Evolutionary conservation across 202 grass and related monocot genomes (phyloP).

Genomic region (Cymbopogon flexuosus): DNA sequence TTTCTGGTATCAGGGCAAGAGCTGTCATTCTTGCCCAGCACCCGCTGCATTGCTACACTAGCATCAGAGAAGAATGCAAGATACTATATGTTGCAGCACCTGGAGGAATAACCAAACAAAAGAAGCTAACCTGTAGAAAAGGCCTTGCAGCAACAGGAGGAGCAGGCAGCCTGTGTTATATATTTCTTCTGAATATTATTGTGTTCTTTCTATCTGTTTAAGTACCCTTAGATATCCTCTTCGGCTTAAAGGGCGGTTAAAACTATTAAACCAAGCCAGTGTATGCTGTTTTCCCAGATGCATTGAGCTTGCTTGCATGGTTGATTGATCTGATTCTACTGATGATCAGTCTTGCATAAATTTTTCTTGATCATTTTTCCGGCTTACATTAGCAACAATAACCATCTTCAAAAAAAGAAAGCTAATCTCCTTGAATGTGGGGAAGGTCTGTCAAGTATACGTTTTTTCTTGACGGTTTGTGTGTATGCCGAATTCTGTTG

Average conservation of each 20-base stretch:
- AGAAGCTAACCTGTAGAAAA: background rate
- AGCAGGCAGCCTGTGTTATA: background rate
- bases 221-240: background rate
- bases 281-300: background rate
- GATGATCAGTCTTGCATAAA: background rate
- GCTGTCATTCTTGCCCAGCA: background rate
- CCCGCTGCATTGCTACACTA: background rate
- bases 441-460: background rate
- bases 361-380: background rate
- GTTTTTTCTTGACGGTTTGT: background rate
- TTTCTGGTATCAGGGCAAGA: background rate
- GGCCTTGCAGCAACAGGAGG: background rate
- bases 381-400: background rate
- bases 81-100: background rate
- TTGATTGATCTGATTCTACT: background rate
- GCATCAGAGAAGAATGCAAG: background rate
- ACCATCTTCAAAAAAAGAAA: background rate
- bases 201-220: background rate
- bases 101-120: background rate
- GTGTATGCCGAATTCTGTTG: background rate
- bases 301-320: background rate
- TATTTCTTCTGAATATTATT: background rate
- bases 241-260: slow-evolving; percentile 1
- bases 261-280: background rate
- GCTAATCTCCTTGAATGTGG: background rate